These are phyloP conservation scores for Dipteronia sinensis DNA, from an alignment of 345 rosid species.

Conservation along the genomic window DNA sequence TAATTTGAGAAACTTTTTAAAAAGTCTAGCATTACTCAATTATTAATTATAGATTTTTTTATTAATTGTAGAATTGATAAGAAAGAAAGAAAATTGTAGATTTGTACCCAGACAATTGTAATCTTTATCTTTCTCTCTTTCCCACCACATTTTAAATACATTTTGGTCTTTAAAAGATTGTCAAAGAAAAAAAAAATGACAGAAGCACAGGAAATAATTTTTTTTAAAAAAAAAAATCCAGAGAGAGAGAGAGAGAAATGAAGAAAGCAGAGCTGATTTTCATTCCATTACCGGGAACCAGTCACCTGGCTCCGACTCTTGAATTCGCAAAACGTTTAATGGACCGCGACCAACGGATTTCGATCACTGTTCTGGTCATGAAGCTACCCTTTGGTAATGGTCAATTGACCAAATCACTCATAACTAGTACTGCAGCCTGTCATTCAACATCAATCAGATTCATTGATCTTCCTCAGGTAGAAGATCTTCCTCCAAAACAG, in stretches of 20 bases:
- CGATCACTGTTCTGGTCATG: conserved; percentile 7
- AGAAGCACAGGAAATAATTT: not conserved
- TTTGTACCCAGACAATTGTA: too few species aligned
- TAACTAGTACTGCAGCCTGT: not conserved
- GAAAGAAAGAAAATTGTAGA: too few species aligned
- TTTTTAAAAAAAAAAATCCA: too few species aligned
- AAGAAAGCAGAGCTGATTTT: conserved; percentile 36
- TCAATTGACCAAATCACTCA: conserved; percentile 13
- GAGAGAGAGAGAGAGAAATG: conserved; percentile 1
- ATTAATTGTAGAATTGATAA: too few species aligned
- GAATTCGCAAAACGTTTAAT: conserved; percentile 51
- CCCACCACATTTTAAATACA: too few species aligned
- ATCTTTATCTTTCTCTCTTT: too few species aligned
- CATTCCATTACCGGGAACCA: conserved; percentile 32
- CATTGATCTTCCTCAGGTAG: conserved; percentile 30
- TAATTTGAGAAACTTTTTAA: too few species aligned
- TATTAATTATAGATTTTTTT: too few species aligned
- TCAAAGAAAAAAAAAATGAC: too few species aligned
- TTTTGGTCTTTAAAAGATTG: too few species aligned
- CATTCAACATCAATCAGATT: conserved; percentile 29
- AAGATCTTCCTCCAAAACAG: conserved; percentile 29
- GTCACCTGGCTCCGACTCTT: conserved; percentile 44
- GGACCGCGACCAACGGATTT: conserved; percentile 24
- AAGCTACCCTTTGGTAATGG: conserved; percentile 5
- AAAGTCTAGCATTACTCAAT: too few species aligned